Evolutionary conservation across 208 protist species (phyloP), one percentile per base, ranked within the genome.

Genomic region (Trypanosoma platydactyli): DNA sequence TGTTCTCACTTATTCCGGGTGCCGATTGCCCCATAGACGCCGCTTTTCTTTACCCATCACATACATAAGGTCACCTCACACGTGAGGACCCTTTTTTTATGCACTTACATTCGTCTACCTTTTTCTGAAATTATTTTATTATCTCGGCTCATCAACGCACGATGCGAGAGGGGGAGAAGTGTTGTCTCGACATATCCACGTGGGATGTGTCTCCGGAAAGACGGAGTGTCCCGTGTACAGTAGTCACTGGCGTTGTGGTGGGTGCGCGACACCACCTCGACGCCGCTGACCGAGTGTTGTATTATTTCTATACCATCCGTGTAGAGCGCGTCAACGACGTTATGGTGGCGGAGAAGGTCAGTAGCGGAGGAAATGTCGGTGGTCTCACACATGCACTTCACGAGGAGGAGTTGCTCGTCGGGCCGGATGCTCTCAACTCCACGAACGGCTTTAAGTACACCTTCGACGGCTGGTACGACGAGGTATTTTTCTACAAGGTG

Each of bases 401-500:
- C n/a, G 51, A 68, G 16, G 64, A 75, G n/a, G 69, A 55, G 29
- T 40, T 75, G 1, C 58, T 33, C 20, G 69, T 64, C 35, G 64
- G 61, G 0, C 5, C 53, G 50, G 62, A 73, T 35, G 54, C 58
- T 22, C 69, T 86, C 27, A 70, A 69, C 11, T 91, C 84, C 5
- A 52, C 55, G 15, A 64, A 77, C 27, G 85, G 85, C 25, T 91
- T 89, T 64, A 68, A 71, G 64, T 91, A 91, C 71, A 69, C 72
- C 55, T 83, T 76, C 53, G 80, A 86, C 41, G 85, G 85, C 50
- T 91, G 85, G 83, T 91, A 91, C 76, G 82, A 91, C 46, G 68
- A 67, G 29, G 53, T 53, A 40, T 72, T 68, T 59, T 52, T 80
- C 20, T 69, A 79, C 48, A 56, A 51, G 22, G 29, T 76, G 18